Percentiles rank a stretch among this genome's conserved stretches.
Conservation (phyloP, 495 filamentous ascomycete genomes). For the Tricharina praecox region DNA sequence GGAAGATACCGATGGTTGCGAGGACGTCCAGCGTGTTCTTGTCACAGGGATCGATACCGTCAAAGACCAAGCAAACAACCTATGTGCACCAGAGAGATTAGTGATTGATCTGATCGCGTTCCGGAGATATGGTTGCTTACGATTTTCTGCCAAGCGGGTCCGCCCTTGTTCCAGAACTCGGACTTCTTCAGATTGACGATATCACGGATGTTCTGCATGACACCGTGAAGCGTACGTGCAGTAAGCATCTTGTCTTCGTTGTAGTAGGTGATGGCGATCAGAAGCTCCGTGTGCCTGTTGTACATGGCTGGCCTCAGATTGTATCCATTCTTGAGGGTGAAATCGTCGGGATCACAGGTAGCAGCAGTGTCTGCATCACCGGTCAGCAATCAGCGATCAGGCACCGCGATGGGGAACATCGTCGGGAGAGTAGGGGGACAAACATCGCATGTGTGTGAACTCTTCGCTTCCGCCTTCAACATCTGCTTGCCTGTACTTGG, state of each 20-base stretch:
- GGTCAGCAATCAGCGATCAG: not conserved
- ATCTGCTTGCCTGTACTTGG: slow-evolving; percentile 73
- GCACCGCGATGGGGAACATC: not conserved
- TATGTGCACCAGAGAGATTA: not conserved
- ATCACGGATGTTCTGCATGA: slow-evolving; percentile 31
- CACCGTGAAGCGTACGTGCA: slow-evolving; percentile 29
- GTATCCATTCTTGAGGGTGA: slow-evolving; percentile 98
- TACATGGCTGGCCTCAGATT: slow-evolving; percentile 97
- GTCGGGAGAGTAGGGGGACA: slow-evolving; percentile 14
- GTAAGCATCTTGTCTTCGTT: slow-evolving; percentile 31
- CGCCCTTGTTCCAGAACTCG: slow-evolving; percentile 30
- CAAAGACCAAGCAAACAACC: slow-evolving; percentile 29
- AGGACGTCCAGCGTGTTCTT: slow-evolving; percentile 29
- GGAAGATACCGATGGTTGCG: slow-evolving; percentile 29
- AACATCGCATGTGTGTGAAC: slow-evolving; percentile 97
- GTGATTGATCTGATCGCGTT: no score
- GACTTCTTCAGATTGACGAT: slow-evolving; percentile 29
- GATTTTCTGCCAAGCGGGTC: slow-evolving; percentile 31
- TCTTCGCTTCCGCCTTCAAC: slow-evolving; percentile 81
- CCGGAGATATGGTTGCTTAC: no score
- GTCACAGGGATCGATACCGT: slow-evolving; percentile 30
- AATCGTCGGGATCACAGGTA: slow-evolving; percentile 96
- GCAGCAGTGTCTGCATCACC: slow-evolving; percentile 62
- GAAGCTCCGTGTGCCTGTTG: slow-evolving; percentile 40
- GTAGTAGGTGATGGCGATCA: slow-evolving; percentile 32